A percentile compares a stretch with the other conserved stretches of the same genome.
Conservation (phyloP, 306 rosid species). For the Acacia acuminata region DNA sequence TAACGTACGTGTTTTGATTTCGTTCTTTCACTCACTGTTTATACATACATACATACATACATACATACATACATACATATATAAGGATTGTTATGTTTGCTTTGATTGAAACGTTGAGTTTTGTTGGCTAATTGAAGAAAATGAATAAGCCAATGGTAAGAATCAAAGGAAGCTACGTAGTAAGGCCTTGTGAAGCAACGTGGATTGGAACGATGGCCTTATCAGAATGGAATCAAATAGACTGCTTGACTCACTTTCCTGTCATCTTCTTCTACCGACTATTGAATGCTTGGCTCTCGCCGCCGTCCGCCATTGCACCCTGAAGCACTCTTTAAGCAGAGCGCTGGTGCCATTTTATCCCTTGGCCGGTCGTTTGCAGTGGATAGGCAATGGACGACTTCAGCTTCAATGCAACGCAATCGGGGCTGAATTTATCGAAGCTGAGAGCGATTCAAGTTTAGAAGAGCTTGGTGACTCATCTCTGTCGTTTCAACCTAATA, state of each 20-base stretch:
- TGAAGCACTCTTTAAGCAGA: constrained; percentile 46
- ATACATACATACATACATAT: too few species aligned
- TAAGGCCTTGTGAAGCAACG: constrained; percentile 49
- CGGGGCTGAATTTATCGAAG: constrained; percentile 52
- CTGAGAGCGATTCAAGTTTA: constrained; percentile 37
- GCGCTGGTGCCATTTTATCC: constrained; percentile 65
- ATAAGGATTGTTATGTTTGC: too few species aligned
- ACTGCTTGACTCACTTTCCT: constrained; percentile 47
- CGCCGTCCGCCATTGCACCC: constrained; percentile 18
- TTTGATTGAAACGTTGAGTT: too few species aligned
- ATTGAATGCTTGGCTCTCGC: constrained; percentile 15
- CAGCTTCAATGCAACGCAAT: constrained; percentile 54
- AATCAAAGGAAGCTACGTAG: constrained; percentile 31
- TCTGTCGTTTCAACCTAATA: constrained; percentile 11
- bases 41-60: too few species aligned
- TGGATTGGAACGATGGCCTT: constrained; percentile 42
- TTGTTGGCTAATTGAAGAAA: not conserved
- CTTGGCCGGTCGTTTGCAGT: constrained; percentile 56
- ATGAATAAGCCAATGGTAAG: constrained; percentile 37
- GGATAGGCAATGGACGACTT: constrained; percentile 48
- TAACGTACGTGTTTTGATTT: too few species aligned
- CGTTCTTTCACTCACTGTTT: too few species aligned
- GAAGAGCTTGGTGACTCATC: constrained; percentile 35
- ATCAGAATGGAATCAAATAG: constrained; percentile 63
- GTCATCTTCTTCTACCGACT: constrained; percentile 52